phyloP scores from a whole-genome alignment of 169 alveolate genomes.

The Cystoisospora suis region DNA sequence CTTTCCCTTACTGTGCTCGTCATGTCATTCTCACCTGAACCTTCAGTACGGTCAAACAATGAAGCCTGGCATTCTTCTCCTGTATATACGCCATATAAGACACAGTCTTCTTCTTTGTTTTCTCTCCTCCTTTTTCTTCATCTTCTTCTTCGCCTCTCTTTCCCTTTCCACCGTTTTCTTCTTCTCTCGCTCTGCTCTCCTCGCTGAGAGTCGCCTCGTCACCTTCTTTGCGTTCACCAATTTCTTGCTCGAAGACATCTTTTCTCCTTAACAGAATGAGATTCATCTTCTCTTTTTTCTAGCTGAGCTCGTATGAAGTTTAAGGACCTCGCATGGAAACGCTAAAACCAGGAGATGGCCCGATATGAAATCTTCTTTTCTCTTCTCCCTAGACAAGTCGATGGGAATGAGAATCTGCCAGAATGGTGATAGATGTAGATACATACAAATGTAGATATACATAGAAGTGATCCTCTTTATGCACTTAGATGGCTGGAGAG shows the following conservation, averaged over 20 bases:
- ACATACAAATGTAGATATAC: neutral
- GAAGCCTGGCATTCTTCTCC: neutral
- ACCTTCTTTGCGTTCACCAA: neutral
- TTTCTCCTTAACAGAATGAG: neutral
- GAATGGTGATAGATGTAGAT: neutral
- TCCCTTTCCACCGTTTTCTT: neutral
- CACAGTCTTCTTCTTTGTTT: neutral
- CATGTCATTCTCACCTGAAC: neutral
- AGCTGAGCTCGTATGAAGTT: no score
- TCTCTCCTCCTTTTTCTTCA: neutral
- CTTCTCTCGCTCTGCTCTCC: neutral
- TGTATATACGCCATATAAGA: neutral
- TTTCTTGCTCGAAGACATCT: neutral
- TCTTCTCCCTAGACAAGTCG: no score
- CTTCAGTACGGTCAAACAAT: neutral
- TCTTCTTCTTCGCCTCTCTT: neutral
- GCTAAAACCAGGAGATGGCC: no score
- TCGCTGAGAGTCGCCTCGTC: neutral
- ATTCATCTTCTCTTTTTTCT: slow-evolving; percentile 11
- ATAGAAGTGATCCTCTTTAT: neutral
- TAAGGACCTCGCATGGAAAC: no score
- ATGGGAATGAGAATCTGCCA: no score
- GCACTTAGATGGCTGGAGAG: no score
- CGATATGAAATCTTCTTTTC: no score
- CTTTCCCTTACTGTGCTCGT: no score